Base-by-base conservation (phyloP, 2,329 filamentous ascomycete genomes). In the Seiridium unicorne region DNA sequence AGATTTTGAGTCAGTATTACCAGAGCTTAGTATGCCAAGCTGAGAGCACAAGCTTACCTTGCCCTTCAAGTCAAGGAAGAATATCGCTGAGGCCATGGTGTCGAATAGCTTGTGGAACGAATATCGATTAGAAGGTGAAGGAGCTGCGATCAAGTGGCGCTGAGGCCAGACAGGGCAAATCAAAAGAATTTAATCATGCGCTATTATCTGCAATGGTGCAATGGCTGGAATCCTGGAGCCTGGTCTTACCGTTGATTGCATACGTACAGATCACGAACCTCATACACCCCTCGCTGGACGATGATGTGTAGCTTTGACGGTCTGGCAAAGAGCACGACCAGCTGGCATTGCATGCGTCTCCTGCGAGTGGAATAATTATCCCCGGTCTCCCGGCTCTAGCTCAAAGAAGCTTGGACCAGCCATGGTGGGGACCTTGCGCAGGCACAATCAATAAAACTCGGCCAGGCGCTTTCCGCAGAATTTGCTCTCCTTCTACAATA, bases 21-120 rank as follows among this genome's bases (percentile, higher is more conserved):
- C 4, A 4, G 51, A n/a, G 26, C 9, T 26, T n/a, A 38, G n/a
- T n/a, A 26, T 42, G 10, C 8, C 32, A 32, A 53, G 40, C 35
- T 9, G 13, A 55, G 26, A 7, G 18, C 38, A 44, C 26, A 55
- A 26, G 0, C 2, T 64, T 77, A 96, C 93, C 90, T 99, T 99
- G 91, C 95, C 95, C 92, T 99, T 99, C 68, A 99, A 85, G 78
- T 99, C 95, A 72, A 99, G 89, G 77, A 99, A 99, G 86, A 99
- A 99, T 72, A 99, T 76, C 66, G 95, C 95, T 62, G 95, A 99
- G 69, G 95, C 95, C 95, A 99, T 99, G 74, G 69, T 83, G 78
- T 70, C 63, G 53, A 63, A 58, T 35, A 68, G 59, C 63, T 26
- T 64, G 64, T 66, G 65, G 67, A 68, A 65, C 67, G 56, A 60